These are phyloP conservation scores for Hippophae rhamnoides DNA, from an alignment of 306 rosid genomes.

Conservation along the genomic window DNA sequence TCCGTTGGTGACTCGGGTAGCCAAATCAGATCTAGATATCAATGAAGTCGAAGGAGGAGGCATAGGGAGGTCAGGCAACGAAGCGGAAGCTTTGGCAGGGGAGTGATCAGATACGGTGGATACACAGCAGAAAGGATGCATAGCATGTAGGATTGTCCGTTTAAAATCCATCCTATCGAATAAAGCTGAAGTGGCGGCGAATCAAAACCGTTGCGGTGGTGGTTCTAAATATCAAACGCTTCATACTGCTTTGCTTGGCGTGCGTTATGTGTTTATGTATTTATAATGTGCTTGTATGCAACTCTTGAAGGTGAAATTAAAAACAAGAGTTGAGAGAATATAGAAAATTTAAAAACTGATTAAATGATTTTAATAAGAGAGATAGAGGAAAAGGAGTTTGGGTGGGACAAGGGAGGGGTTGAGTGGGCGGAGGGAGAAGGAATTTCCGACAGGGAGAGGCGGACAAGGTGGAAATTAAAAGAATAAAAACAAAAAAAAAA, in stretches of 20 bases:
- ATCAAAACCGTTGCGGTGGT: slow-evolving; percentile 13
- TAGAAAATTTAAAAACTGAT: background rate
- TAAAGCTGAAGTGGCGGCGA: slow-evolving; percentile 20
- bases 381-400: background rate
- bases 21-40: slow-evolving; percentile 59
- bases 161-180: slow-evolving; percentile 11
- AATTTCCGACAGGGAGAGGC: background rate
- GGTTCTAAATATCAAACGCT: slow-evolving; percentile 12
- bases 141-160: slow-evolving; percentile 23
- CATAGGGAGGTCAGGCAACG: slow-evolving; percentile 47
- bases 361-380: background rate
- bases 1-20: slow-evolving; percentile 12
- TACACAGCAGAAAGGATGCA: slow-evolving; percentile 85
- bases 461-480: background rate
- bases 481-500: background rate
- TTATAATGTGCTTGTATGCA: slow-evolving; percentile 15
- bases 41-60: slow-evolving; percentile 18
- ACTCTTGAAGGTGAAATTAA: background rate
- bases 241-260: slow-evolving; percentile 17
- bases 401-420: background rate
- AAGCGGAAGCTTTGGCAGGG: slow-evolving; percentile 38
- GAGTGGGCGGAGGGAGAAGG: background rate
- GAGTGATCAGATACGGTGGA: slow-evolving; percentile 72
- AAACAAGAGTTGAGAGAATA: background rate
- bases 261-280: background rate